A percentile compares a stretch with the other conserved stretches of the same genome.
Conservation (phyloP, 2,329 filamentous ascomycete genomes). For the Raffaelea ambrosiae region DNA sequence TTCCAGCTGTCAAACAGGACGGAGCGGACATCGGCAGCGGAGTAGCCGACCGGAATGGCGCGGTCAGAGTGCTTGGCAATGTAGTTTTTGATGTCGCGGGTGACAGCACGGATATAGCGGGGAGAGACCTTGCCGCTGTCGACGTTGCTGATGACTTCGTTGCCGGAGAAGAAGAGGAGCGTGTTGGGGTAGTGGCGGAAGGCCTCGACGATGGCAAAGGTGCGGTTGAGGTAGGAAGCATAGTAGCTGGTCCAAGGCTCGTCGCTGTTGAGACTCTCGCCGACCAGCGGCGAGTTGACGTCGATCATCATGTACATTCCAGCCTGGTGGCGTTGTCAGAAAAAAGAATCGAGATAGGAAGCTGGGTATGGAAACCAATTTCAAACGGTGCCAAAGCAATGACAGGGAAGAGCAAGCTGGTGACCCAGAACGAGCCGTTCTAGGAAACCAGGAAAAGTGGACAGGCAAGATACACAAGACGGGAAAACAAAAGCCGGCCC, state of each 20-base stretch:
- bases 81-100: conserved; percentile 74
- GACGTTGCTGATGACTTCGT: conserved; percentile 66
- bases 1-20: conserved; percentile 68
- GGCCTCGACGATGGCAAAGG: conserved; percentile 58
- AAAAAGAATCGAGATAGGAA: too few relatives aligned
- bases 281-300: conserved; percentile 56
- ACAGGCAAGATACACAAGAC: background rate
- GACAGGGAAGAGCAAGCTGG: too few relatives aligned
- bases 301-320: conserved; percentile 64
- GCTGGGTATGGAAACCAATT: too few relatives aligned
- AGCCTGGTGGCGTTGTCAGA: conserved; percentile 30
- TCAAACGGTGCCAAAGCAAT: too few relatives aligned
- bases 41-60: conserved; percentile 69
- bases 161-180: conserved; percentile 68
- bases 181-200: conserved; percentile 61
- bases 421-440: too few relatives aligned
- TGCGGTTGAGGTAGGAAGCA: conserved; percentile 53
- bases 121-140: conserved; percentile 51
- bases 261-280: conserved; percentile 46
- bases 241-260: conserved; percentile 51
- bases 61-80: conserved; percentile 62
- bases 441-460: background rate
- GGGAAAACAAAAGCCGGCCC: too few relatives aligned
- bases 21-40: conserved; percentile 67
- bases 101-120: conserved; percentile 67